These are phyloP conservation scores for Cudoniella acicularis DNA, from an alignment of 495 filamentous ascomycete genomes.

Conservation along the genomic window DNA sequence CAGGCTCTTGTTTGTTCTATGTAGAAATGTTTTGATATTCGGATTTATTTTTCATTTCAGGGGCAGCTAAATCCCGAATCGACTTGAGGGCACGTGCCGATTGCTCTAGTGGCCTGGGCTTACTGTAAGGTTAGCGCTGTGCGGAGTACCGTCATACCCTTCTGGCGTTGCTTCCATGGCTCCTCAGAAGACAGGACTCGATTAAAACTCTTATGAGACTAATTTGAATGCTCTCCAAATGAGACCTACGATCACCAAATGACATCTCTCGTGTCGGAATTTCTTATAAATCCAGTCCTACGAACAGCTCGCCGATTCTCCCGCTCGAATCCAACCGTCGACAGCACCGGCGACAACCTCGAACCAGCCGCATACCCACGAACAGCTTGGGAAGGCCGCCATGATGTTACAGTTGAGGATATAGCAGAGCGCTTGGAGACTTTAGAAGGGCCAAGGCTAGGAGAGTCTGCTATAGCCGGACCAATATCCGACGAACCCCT, in stretches of 20 bases:
- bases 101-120: not conserved
- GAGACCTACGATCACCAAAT: constrained; percentile 44
- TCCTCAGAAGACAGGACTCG: not conserved
- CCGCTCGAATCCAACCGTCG: constrained; percentile 16
- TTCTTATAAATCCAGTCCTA: constrained; percentile 73
- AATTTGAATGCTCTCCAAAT: constrained; percentile 4
- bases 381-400: constrained; percentile 1
- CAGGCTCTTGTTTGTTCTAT: too few species aligned
- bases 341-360: not conserved
- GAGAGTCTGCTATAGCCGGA: not conserved
- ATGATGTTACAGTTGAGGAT: constrained; percentile 23
- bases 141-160: not conserved
- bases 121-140: not conserved
- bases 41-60: too few species aligned
- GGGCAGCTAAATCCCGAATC: too few species aligned
- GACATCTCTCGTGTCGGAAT: constrained; percentile 68
- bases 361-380: not conserved
- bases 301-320: constrained; percentile 72
- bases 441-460: not conserved
- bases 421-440: constrained; percentile 18
- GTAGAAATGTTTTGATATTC: too few species aligned
- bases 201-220: not conserved
- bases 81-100: not conserved
- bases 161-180: not conserved
- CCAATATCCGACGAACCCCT: constrained; percentile 13